A percentile compares a stretch with the other conserved stretches of the same genome.
Evolutionary conservation across 2,329 filamentous ascomycete genomes (phyloP).

Genomic region (Penicillium sp.): DNA sequence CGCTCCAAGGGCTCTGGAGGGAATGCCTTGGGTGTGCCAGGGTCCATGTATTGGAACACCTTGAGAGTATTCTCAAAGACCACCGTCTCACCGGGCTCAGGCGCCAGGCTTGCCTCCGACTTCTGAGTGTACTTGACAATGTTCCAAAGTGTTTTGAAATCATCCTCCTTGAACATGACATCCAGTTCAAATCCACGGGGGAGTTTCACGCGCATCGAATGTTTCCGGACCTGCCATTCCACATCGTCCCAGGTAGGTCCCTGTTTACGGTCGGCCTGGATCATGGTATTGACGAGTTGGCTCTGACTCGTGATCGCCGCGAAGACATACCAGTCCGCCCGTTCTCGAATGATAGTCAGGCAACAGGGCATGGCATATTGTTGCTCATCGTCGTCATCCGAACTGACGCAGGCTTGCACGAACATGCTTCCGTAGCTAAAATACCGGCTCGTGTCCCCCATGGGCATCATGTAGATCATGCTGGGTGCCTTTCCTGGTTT

Average conservation of each 20-base stretch:
- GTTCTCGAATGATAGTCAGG: slow-evolving; percentile 66
- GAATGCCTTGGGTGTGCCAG: slow-evolving; percentile 65
- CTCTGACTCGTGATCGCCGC: slow-evolving; percentile 75
- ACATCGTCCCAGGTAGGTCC: slow-evolving; percentile 78
- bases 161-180: slow-evolving; percentile 65
- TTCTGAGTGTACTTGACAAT: slow-evolving; percentile 80
- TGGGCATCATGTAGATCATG: slow-evolving; percentile 63
- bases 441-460: slow-evolving; percentile 65
- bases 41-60: slow-evolving; percentile 75
- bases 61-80: slow-evolving; percentile 64
- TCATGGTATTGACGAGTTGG: slow-evolving; percentile 65
- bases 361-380: slow-evolving; percentile 68
- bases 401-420: slow-evolving; percentile 68
- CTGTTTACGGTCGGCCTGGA: slow-evolving; percentile 61
- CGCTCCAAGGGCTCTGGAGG: slow-evolving; percentile 65
- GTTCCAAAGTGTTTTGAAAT: slow-evolving; percentile 72
- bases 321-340: slow-evolving; percentile 62
- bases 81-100: slow-evolving; percentile 62
- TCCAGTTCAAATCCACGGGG: slow-evolving; percentile 69
- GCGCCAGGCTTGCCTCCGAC: slow-evolving; percentile 64
- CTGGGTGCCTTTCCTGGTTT: slow-evolving; percentile 43
- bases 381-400: slow-evolving; percentile 58
- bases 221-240: slow-evolving; percentile 65
- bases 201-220: slow-evolving; percentile 61
- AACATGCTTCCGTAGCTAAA: slow-evolving; percentile 77